Evolutionary conservation across 495 filamentous ascomycete genomes (phyloP), one percentile per base, ranked within the genome.

Genomic region (Talaromyces borbonicus): DNA sequence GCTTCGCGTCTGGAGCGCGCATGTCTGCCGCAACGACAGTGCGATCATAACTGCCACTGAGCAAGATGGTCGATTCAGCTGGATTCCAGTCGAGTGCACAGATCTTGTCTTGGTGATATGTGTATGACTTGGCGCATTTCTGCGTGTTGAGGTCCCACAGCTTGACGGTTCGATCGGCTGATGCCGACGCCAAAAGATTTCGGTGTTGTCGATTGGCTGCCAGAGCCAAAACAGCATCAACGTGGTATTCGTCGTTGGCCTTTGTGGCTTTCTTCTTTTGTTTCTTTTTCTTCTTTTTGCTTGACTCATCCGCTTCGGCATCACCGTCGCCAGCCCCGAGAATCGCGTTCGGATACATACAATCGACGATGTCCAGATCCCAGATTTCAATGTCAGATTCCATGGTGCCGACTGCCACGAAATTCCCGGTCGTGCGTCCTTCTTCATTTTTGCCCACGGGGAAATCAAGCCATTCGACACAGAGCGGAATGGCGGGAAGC

Each of bases 301-400:
- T 56, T 60, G 12, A 35, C 22, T 59, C 22, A 26, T 22, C 12
- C 32, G 55, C 37, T 3, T 59, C 57, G 16, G 68, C 49, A 35
- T 73, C 65, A 32, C 77, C 73, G n/a, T 74, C 77, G 7, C 80
- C 82, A 56, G 87, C 84, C n/a, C 92, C 92, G 23, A 99, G 80
- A 45, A 99, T 94, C 5, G 90, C 90, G 55, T 95, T 89, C 16
- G 93, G 92, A 59, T 93, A 97, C 84, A 99, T 93, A 73, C 82
- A 83, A 68, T 99, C 92, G 32, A 99, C 78, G 1, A 85, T 80
- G 58, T 97, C 92, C 33, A 99, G 72, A 61, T 99, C 87, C 92
- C 92, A 99, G 33, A 99, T 79, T 70, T 99, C 92, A 53, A 99
- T 97, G 57, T 99, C 92, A 1, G 92, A 89, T 55, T 97, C 92